Evolutionary conservation across 2,329 filamentous ascomycete species (phyloP), one percentile per base, ranked within the genome.

Genomic region (Bipolaris sorokiniana): DNA sequence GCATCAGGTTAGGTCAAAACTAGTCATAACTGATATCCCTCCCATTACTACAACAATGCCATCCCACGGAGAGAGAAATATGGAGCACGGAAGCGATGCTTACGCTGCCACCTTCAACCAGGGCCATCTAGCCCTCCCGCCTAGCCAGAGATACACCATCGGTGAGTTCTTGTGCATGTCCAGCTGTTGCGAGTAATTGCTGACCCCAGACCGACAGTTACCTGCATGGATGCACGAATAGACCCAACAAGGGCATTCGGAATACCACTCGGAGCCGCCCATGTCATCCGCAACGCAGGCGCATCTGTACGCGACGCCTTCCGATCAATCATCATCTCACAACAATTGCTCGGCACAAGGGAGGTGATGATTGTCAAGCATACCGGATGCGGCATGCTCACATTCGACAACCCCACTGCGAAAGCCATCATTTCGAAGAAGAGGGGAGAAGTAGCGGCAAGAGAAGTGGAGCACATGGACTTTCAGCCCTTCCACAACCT

Each of bases 161-260:
- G 75, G 87, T 88, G 81, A 33, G 79, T 64, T 38, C 28, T 4
- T 16, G 37, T 10, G 2, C 11, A 15, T 46, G 3, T 15, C 16
- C 22, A 22, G 11, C 1, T 2, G 7, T 23, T 16, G 7, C 26
- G n/a, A 31, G n/a, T 16, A 2, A 2, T 7, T 9, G 11, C 56
- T 58, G 13, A 50, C 13, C 22, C 20, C 28, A 10, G 37, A 41
- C 22, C 11, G 15, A 40, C 20, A 84, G 83, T 94, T 42, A 90
- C 90, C 0, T 95, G 91, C 77, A 95, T 95, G 90, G 90, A 95
- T 69, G 89, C 91, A 5, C 86, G 90, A 11, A 81, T 82, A 74
- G 83, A 94, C 66, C 86, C 90, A 0, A 83, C 86, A 3, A 79
- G 83, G 11, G 88, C 88, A 7, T 88, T 92, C 51, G 88, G 88